Base-by-base conservation (phyloP, 305 asterid genomes). In the Fraxinus dipetala region DNA sequence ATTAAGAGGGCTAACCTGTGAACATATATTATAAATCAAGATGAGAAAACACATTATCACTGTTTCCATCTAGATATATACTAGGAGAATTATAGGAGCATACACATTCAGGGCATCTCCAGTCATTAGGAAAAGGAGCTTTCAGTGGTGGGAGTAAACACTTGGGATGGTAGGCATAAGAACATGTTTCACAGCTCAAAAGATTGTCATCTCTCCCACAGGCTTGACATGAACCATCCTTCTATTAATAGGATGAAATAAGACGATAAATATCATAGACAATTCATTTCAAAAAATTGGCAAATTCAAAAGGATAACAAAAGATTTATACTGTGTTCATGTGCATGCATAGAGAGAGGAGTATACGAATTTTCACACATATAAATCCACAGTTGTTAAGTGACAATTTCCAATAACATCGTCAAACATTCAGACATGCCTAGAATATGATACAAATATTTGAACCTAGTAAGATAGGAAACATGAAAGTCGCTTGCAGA, bases 51-150 rank as follows among this genome's bases (percentile, higher is more conserved):
- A 16, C 61, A 85, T 79, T 54, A 20, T 78, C 80, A 59, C 36
- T 14, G 74, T 31, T 38, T 77, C 76, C 79, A 78, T 18, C 31
- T 18, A 38, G 76, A 36, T 77, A 67, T 72, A 24, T 78, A 76
- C 72, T 30, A 82, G 43, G 45, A 81, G 85, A 45, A 43, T 45
- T 32, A 77, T 43, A 77, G 80, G 78, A 78, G 84, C 98, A 35
- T 96, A 96, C 99, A 87, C 99, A 96, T 90, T 91, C 98, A 73
- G 99, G 98, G 80, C 99, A 96, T 86, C 86, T 90, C 98, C 99
- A 96, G 87, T 80, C 83, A 87, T 86, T 83, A 14, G 99, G 95
- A 75, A 81, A 80, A 85, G 97, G 95, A 87, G 87, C 90, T 85
- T 85, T 92, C 73, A 89, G 61, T 0, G 87, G 90, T 11, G 97